Evolutionary conservation across 2,329 filamentous ascomycete species (phyloP), one percentile per base, ranked within the genome.

Genomic region (Hymenoscyphus fraxineus): DNA sequence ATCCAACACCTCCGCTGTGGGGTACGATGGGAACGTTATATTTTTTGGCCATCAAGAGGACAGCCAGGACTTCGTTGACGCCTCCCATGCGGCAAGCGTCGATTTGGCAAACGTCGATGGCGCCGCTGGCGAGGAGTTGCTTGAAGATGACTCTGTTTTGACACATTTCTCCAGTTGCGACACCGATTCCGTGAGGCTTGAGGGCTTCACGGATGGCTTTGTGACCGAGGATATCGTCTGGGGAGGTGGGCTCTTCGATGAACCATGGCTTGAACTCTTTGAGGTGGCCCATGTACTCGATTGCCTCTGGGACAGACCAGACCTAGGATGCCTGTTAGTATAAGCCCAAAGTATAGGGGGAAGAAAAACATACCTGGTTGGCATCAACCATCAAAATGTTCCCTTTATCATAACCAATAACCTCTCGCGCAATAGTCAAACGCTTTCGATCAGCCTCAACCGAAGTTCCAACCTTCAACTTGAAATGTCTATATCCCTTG

Each of bases 111-210:
- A 96, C 87, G 73, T 95, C 92, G 71, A 96, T 91, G 66, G 92
- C 91, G 60, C 89, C 89, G 2, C 86, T 82, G 75, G 88, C 85
- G 60, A 97, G 84, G 66, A 96, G 85, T 79, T 97, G 93, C 83
- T 96, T 97, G 85, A 96, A 96, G 73, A 96, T 86, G 69, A 96
- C 91, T 47, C 93, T 88, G 81, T 96, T 97, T 81, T 96, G 93
- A 80, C 92, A 95, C 92, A 96, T 96, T 80, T 97, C 93, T 68
- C 93, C 93, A 0, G 93, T 96, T 7, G 93, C 93, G 5, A 96
- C 93, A 65, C 91, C 91, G 72, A 97, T 92, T 64, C 85, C 85
- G 74, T 87, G 81, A 0, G 90, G 87, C 72, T 84, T 83, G 12
- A 97, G 86, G 3, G 92, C 92, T 67, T 94, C 89, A 60, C 91